Evolutionary conservation across 768 basidiomycete genomes (phyloP), one percentile per base, ranked within the genome.

Genomic region (Kwoniella dejecticola): DNA sequence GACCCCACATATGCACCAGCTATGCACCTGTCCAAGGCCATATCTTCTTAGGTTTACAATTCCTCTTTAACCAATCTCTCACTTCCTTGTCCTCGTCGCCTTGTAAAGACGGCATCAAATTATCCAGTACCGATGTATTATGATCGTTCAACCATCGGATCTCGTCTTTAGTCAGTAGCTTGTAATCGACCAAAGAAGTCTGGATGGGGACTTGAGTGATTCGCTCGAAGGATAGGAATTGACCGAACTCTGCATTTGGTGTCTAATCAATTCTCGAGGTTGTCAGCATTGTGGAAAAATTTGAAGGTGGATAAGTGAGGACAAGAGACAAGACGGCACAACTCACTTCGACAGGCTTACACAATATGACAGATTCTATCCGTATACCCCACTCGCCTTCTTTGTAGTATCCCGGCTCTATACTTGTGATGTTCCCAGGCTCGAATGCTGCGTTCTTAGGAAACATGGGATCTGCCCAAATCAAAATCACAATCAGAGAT

Each of bases 331-430:
- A 54, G 36, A 47, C n/a, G n/a, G n/a, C 36, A 21, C 21, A 27
- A 67, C 76, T 83, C 82, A 80, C 84, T 80, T 85, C 72, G 81
- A 85, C 85, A 50, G 84, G 85, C 64, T 85, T 84, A 41, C 96
- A 91, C 36, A 84, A 81, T 27, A 94, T 80, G 12, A 90, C 88
- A 48, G 89, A 91, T 79, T 99, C 96, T 48, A 93, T 91, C 4
- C 96, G 85, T 78, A 99, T 87, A 4, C 96, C 96, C 84, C 86
- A 98, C 65, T 85, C 83, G 13, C 87, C 87, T 52, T 87, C 87
- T 29, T 85, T 83, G 77, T 94, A 95, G 79, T 87, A 94, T 0
- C 92, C 93, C 47, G 93, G 95, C 79, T 97, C 93, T 71, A 96
- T 94, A 47, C 92, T 92, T 60, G 94, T 86, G 68, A 94, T 86